These are phyloP conservation scores for Akebia trifoliata DNA, from an alignment of 164 flowering plant species.

Conservation along the genomic window DNA sequence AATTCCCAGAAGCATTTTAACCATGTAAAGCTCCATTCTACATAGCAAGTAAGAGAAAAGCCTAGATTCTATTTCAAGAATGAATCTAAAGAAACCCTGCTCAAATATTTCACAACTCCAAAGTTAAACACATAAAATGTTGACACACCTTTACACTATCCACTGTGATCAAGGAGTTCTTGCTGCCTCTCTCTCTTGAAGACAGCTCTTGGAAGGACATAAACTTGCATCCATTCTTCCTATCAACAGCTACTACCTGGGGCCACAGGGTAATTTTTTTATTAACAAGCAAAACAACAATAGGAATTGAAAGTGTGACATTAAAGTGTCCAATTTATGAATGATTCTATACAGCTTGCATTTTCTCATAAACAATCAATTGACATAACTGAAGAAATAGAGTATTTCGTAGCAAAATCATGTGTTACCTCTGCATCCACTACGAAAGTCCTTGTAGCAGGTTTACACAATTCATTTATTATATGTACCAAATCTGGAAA, in stretches of 20 bases:
- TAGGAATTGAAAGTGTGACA: not conserved
- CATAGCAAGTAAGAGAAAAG: too few species aligned
- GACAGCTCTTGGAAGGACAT: constrained; percentile 86
- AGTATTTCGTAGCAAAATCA: not conserved
- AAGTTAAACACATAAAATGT: not conserved
- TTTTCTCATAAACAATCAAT: not conserved
- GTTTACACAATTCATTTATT: constrained; percentile 48
- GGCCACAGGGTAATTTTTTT: constrained; percentile 8
- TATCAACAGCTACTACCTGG: constrained; percentile 87
- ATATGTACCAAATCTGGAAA: constrained; percentile 81
- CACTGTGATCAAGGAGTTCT: constrained; percentile 43
- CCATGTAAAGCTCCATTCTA: too few species aligned
- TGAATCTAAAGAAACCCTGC: too few species aligned
- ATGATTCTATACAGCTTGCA: not conserved
- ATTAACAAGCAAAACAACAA: not conserved
- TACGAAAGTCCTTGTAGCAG: constrained; percentile 53
- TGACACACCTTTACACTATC: constrained; percentile 61
- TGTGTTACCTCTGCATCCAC: constrained; percentile 79
- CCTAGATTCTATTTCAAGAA: too few species aligned
- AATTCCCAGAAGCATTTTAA: too few species aligned
- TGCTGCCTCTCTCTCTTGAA: constrained; percentile 81
- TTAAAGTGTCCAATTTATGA: not conserved
- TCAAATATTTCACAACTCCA: too few species aligned
- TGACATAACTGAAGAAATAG: not conserved
- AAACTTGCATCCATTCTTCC: constrained; percentile 62